Conservation (phyloP, 2,329 filamentous ascomycete species). For the Lojkania enalia region DNA sequence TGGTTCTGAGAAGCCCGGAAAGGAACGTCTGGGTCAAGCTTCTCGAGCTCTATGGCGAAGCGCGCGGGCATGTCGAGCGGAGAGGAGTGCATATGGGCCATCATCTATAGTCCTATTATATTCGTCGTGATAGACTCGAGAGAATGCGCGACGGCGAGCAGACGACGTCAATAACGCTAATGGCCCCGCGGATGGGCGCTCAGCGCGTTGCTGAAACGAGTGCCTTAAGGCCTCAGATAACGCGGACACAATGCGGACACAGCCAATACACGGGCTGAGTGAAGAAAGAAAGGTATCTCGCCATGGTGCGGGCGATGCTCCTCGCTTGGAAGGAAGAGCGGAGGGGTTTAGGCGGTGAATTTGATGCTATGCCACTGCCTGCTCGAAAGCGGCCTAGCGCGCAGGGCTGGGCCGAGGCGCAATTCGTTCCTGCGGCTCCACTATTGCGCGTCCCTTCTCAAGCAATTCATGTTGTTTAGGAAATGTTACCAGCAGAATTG, state of each 20-base stretch:
- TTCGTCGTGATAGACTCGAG: background rate
- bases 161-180: constrained; percentile 1
- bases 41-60: constrained; percentile 59
- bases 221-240: too few relatives aligned
- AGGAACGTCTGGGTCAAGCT: constrained; percentile 65
- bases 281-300: background rate
- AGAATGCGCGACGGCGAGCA: too few relatives aligned
- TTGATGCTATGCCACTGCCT: too few relatives aligned
- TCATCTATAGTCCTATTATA: background rate
- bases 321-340: background rate
- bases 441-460: too few relatives aligned
- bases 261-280: background rate
- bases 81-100: constrained; percentile 26
- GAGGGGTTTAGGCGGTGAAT: background rate
- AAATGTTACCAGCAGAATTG: too few relatives aligned
- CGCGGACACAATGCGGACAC: background rate
- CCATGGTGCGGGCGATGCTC: background rate
- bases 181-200: background rate
- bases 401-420: too few relatives aligned
- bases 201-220: too few relatives aligned
- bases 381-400: too few relatives aligned
- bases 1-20: constrained; percentile 76
- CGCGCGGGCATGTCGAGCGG: constrained; percentile 39
- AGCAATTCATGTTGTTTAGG: too few relatives aligned
- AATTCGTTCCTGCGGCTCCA: too few relatives aligned